phyloP scores from a whole-genome alignment of 345 rosid species.

The Hibiscus syriacus region DNA sequence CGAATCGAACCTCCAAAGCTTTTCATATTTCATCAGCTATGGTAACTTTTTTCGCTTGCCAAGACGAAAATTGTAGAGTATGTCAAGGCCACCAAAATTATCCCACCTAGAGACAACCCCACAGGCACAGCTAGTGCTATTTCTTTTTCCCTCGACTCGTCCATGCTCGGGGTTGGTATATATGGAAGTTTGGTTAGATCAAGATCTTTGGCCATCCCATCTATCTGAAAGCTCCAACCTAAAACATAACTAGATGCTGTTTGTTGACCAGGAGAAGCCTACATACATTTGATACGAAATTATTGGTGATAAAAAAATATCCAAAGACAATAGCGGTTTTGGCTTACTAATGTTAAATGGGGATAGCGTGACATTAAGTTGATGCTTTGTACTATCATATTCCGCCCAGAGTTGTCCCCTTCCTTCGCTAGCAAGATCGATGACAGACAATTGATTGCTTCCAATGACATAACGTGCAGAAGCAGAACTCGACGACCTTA shows the following conservation, averaged over 20 bases:
- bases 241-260: constrained; percentile 46
- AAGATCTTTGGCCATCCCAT: constrained; percentile 35
- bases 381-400: constrained; percentile 31
- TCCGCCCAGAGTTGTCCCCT: constrained; percentile 46
- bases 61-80: constrained; percentile 15
- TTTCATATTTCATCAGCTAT: constrained; percentile 38
- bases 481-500: constrained; percentile 2
- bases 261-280: constrained; percentile 58
- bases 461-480: constrained; percentile 16
- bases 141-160: not conserved
- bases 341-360: constrained; percentile 31
- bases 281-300: constrained; percentile 32
- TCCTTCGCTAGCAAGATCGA: constrained; percentile 26
- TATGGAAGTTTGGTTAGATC: constrained; percentile 33
- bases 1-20: constrained; percentile 53
- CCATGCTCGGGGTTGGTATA: not conserved
- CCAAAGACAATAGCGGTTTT: constrained; percentile 21
- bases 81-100: too few relatives aligned
- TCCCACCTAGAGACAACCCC: constrained; percentile 3
- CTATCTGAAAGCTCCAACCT: constrained; percentile 63
- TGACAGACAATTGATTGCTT: not conserved
- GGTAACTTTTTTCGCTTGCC: constrained; percentile 3
- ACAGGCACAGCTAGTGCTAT: not conserved
- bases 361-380: constrained; percentile 31
- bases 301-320: constrained; percentile 7